Evolutionary conservation across 2,329 filamentous ascomycete species (phyloP).

Genomic region (Colletotrichum echinochloae): DNA sequence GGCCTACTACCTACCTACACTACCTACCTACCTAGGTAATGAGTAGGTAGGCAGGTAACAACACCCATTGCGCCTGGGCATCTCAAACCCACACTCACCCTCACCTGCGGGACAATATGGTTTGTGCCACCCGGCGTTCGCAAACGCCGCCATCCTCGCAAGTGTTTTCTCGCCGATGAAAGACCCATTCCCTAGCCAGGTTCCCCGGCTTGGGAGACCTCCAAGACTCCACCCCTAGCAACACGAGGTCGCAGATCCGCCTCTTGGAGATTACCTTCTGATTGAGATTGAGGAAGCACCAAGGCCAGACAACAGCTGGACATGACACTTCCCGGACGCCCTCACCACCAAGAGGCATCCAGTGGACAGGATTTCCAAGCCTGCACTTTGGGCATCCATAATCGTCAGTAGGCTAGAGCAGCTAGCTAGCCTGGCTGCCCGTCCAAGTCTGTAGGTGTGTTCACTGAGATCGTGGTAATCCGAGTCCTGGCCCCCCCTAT

Average conservation of each 20-base stretch:
- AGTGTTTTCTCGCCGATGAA: slow-evolving; percentile 9
- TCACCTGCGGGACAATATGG: slow-evolving; percentile 10
- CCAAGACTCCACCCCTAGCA: not conserved
- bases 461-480: not conserved
- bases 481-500: slow-evolving; percentile 4
- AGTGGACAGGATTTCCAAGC: slow-evolving; percentile 12
- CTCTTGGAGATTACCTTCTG: not conserved
- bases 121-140: not conserved
- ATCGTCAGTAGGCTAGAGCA: not conserved
- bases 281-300: not conserved
- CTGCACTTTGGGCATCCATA: not conserved
- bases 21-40: too few relatives aligned
- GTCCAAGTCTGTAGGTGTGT: not conserved
- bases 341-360: slow-evolving; percentile 1
- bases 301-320: not conserved
- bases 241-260: slow-evolving; percentile 5
- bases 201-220: slow-evolving; percentile 22
- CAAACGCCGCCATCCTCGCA: slow-evolving; percentile 2
- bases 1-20: not conserved
- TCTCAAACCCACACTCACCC: slow-evolving; percentile 20
- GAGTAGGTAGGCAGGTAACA: too few relatives aligned
- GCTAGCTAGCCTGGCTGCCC: slow-evolving; percentile 2
- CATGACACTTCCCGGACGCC: not conserved
- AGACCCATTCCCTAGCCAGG: slow-evolving; percentile 1
- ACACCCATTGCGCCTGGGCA: slow-evolving; percentile 7